Base-by-base conservation (phyloP, 495 filamentous ascomycete species). In the Usnea hakonensis region DNA sequence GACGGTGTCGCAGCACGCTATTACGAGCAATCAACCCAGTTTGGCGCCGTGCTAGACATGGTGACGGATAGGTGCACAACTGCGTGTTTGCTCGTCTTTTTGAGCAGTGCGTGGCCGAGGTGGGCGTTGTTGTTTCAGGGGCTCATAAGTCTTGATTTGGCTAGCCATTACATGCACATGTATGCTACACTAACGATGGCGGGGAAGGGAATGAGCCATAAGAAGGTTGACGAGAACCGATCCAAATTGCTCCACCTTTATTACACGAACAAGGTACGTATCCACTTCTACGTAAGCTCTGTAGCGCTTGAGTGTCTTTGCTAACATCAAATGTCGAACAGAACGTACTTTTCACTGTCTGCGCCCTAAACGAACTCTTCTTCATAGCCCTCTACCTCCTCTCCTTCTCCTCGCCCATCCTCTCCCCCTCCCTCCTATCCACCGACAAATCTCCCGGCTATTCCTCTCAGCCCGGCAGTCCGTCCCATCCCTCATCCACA, bases 91-190 rank as follows among this genome's bases (percentile, higher is more conserved):
- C 83, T 98, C 53, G 91, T 96, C 16, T 98, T 96, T 79, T 76
- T 98, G 40, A 88, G 89, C 57, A 90, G 89, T 11, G 93, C 93
- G 41, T 97, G 90, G 77, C 93, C 94, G 10, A 81, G 91, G 35
- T 98, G 90, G 89, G 82, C 88, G 53, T 87, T 97, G 64, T 60
- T 97, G 55, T 97, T 97, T 83, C 95, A 97, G 77, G 82, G 86
- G 35, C 78, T 98, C 69, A 98, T 97, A 69, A 85, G 85, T 58
- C 72, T 97, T 70, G 94, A 98, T 74, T 75, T 98, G 66, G 90
- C 95, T 38, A 94, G 89, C 75, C 94, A 98, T 74, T 98, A 97
- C 75, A 89, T 97, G 79, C 95, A 98, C 76, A 97, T 98, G 91
- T 97, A 91, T 73, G 91, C 91, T 14, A 95, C 90, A 19, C 72